Evolutionary conservation across 2,329 filamentous ascomycete genomes (phyloP).

Genomic region (Claviceps arundinis): DNA sequence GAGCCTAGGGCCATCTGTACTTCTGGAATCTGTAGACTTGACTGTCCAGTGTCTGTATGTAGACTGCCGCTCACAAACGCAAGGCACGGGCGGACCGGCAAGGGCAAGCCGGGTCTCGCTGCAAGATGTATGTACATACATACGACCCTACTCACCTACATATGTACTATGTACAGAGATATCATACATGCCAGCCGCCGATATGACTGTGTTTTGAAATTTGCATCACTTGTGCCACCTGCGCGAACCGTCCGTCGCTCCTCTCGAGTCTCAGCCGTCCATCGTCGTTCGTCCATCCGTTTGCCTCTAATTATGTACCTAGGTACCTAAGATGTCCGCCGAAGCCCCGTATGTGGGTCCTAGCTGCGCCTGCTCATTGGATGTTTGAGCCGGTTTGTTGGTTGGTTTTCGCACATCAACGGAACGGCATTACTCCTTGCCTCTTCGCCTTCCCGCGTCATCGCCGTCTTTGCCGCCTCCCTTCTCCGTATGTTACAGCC

Average conservation of each 20-base stretch:
- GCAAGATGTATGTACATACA: background rate
- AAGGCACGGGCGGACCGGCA: constrained; percentile 7
- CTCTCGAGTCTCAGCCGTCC: background rate
- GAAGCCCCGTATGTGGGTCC: background rate
- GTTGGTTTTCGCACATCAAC: background rate
- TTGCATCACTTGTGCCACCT: background rate
- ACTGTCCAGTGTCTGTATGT: background rate
- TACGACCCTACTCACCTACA: background rate
- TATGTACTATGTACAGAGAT: no score
- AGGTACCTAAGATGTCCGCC: background rate
- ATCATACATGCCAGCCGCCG: no score
- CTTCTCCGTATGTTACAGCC: background rate
- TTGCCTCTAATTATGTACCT: background rate
- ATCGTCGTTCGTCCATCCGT: background rate
- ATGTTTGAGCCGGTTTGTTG: background rate
- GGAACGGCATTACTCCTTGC: background rate
- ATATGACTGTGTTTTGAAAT: background rate
- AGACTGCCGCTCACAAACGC: background rate
- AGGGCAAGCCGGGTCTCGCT: constrained; percentile 1
- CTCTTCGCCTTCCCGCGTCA: background rate
- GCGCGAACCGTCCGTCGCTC: background rate
- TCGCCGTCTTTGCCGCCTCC: background rate
- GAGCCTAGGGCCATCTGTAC: background rate
- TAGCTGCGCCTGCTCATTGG: background rate
- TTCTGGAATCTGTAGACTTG: background rate